A percentile compares a stretch with the other conserved stretches of the same genome.
These are phyloP conservation scores for Flaveria robusta DNA, from an alignment of 129 eudicot genomes.

Conservation along the genomic window DNA sequence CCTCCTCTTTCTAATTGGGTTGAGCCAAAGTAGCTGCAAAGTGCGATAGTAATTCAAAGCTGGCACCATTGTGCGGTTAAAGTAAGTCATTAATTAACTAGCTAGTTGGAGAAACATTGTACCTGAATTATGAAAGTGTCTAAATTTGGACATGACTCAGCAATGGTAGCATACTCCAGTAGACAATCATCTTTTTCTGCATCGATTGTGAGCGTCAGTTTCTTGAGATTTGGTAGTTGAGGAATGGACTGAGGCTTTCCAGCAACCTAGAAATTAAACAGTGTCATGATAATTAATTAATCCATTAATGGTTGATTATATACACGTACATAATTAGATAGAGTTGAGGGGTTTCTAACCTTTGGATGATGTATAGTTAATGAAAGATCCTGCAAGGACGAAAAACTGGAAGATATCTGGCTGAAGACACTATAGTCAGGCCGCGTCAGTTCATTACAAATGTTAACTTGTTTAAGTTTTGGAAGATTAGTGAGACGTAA, in stretches of 20 bases:
- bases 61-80: background rate
- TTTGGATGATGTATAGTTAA: conserved; percentile 29
- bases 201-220: conserved; percentile 37
- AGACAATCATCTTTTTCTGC: conserved; percentile 41
- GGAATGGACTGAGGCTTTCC: conserved; percentile 12
- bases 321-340: background rate
- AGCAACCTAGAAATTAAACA: conserved; percentile 20
- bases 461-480: conserved; percentile 34
- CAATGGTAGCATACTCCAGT: conserved; percentile 31
- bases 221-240: conserved; percentile 41
- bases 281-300: background rate
- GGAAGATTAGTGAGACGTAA: conserved; percentile 42
- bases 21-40: conserved; percentile 16
- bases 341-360: too few species aligned
- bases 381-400: conserved; percentile 33
- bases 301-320: background rate
- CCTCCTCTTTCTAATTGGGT: background rate
- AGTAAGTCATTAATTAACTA: too few species aligned
- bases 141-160: conserved; percentile 42
- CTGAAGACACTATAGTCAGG: conserved; percentile 33
- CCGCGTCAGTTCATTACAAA: conserved; percentile 22
- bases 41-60: background rate
- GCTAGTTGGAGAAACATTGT: too few species aligned
- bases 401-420: conserved; percentile 37
- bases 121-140: too few species aligned